Evolutionary conservation across 495 filamentous ascomycete genomes (phyloP).

Genomic region (Tuber microsphaerosporum): DNA sequence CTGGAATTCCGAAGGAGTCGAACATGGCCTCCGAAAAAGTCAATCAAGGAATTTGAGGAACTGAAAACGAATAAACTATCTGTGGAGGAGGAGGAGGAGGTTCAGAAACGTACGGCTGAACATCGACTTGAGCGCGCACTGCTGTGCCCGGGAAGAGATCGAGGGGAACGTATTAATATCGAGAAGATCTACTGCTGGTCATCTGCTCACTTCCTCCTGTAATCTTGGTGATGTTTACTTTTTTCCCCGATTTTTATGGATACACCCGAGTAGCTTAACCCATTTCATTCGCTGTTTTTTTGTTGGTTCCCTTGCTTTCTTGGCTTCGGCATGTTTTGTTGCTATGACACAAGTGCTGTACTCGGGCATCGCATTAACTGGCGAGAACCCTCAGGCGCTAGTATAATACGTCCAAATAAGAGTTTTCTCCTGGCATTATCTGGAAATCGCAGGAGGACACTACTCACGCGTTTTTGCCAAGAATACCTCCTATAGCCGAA

Average conservation of each 20-base stretch:
- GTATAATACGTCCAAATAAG: no score
- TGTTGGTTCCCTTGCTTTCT: background rate
- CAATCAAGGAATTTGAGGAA: slow-evolving; percentile 63
- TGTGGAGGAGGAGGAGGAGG: slow-evolving; percentile 55
- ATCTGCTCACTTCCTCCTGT: no score
- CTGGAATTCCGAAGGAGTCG: slow-evolving; percentile 71
- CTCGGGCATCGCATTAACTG: background rate
- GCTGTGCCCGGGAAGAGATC: slow-evolving; percentile 78
- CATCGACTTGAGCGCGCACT: no score
- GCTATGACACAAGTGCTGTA: background rate
- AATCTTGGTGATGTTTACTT: no score
- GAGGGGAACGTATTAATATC: slow-evolving; percentile 64
- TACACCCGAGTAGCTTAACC: background rate
- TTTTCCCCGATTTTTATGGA: no score
- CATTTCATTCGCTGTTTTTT: background rate
- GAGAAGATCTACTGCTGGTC: slow-evolving; percentile 65
- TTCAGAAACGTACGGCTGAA: slow-evolving; percentile 64
- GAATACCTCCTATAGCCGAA: no score
- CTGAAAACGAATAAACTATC: slow-evolving; percentile 59
- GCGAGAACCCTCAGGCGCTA: no score
- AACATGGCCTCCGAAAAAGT: slow-evolving; percentile 53
- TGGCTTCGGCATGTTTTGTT: background rate
- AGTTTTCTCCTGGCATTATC: no score
- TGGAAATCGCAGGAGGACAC: no score
- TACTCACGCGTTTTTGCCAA: no score